Evolutionary conservation across 140 eudicot genomes (phyloP).

Genomic region (Ambrosia hybrid): DNA sequence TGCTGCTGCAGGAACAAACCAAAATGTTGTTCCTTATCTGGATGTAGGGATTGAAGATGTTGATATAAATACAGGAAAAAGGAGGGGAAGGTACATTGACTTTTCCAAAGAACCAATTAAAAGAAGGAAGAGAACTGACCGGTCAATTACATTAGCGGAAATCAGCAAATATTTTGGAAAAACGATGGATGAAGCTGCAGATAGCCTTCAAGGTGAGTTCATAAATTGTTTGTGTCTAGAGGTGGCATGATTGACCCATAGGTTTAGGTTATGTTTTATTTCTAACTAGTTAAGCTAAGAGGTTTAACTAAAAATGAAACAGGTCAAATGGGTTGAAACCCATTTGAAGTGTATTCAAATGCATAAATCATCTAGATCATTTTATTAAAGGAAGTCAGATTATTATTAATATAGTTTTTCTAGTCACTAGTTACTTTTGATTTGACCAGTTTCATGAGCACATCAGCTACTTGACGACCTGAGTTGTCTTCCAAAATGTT

Average conservation of each 20-base stretch:
- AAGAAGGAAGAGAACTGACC: slow-evolving; percentile 9
- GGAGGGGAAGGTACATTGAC: neutral
- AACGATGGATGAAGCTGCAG: slow-evolving; percentile 22
- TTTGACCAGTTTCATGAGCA: too few relatives aligned
- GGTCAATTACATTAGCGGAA: slow-evolving; percentile 7
- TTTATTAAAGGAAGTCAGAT: neutral
- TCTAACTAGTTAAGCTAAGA: neutral
- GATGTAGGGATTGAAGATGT: neutral
- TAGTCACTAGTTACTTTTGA: too few relatives aligned
- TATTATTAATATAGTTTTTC: neutral
- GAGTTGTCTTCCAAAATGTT: neutral
- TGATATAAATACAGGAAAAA: neutral
- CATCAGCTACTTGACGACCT: too few relatives aligned
- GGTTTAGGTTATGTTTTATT: neutral
- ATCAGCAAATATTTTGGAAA: slow-evolving; percentile 14
- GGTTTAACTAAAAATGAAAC: neutral
- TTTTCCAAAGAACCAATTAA: neutral
- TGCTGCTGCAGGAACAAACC: slow-evolving; percentile 15
- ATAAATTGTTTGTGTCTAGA: slow-evolving; percentile 5
- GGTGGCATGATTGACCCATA: neutral
- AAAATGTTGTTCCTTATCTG: slow-evolving; percentile 4
- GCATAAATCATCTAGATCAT: neutral
- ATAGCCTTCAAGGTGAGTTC: slow-evolving; percentile 18
- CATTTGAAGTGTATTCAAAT: neutral
- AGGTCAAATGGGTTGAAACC: neutral